Evolutionary conservation across 2,329 filamentous ascomycete species (phyloP), one percentile per base, ranked within the genome.

Genomic region (Colletotrichum orchidophilum): DNA sequence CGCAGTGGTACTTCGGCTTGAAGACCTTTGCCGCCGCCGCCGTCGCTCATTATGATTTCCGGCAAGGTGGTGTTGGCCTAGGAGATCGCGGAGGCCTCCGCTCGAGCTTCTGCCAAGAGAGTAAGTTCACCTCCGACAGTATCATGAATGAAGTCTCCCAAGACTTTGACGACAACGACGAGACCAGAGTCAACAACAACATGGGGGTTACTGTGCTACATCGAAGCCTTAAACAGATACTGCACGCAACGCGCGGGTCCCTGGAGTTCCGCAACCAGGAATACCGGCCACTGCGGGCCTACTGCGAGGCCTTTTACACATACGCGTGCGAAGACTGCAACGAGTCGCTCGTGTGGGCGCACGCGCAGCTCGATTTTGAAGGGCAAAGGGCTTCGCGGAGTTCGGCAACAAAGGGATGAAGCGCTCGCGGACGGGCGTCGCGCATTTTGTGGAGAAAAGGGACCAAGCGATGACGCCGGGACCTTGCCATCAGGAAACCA

Each of bases 391-490:
- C 58, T 54, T 58, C 26, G 64, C 63, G 57, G 52, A 58, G 3
- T 54, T 58, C 68, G 64, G 64, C 64, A 63, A 39, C 39, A 31
- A 11, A 24, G n/a, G 13, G 58, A 42, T 68, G 64, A 63, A 31
- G 63, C 63, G 27, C 59, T 63, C 58, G 58, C 68, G 64, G 31
- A 71, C 68, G 67, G 63, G 50, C 67, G 68, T 71, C 53, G 64
- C 53, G 52, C 52, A 63, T 71, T 27, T 26, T 33, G 64, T 26
- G 57, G 50, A 61, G 55, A 39, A 39, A 29, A 57, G 49, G 63
- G 53, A 50, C 68, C 65, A 55, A 68, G 68, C 68, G 64, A 33
- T 33, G 18, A 46, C 64, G 58, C 68, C 67, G 53, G 46, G 64
- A 26, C 58, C 68, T 50, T 39, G n/a, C 5, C 59, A 21, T 31